Base-by-base conservation (phyloP, 2,329 filamentous ascomycete genomes). In the Aspergillus carbonarius region DNA sequence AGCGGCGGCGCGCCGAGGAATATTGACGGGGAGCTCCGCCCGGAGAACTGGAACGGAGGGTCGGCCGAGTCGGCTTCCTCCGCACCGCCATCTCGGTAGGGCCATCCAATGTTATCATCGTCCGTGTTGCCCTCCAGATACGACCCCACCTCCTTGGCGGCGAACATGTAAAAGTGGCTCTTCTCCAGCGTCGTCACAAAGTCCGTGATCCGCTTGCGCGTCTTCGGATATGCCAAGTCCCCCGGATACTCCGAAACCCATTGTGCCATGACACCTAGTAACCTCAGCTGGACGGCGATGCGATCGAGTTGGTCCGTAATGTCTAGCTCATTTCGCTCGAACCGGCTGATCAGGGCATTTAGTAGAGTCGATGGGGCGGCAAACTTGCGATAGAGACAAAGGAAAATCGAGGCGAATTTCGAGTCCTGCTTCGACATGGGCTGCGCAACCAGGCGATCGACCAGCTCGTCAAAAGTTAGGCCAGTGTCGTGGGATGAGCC, bases 301-400 rank as follows among this genome's bases (percentile, higher is more conserved):
- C 89, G 91, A 55, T 88, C 88, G 44, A 97, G 83, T 62, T 90
- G 88, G 63, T 87, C 82, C 60, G 90, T 87, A 44, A 87, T 85
- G 67, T 87, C 86, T 23, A 90, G 82, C 64, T 96, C 89, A 60
- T 96, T 86, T 39, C 90, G 87, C 58, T 88, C 82, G 40, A 96
- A 81, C 7, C 76, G 76, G 55, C 65, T 65, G 32, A 81, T 75
- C 46, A 98, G 89, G 7, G 91, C 87, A 40, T 87, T 84, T 54
- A 98, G 86, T 4, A 99, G 82, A 63, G 89, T 84, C 9, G 85
- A 83, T 0, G 95, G 95, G 1, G 93, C 86, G 4, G 92, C 90
- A 72, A 99, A 98, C 73, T 95, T 96, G 62, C 95, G 89, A 76
- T 98, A 98, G 13, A 98, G 81, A 63, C 93, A 96, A 30, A 98